Evolutionary conservation across 2,329 filamentous ascomycete species (phyloP), one percentile per base, ranked within the genome.

Genomic region (Hymenoscyphus fraxineus): DNA sequence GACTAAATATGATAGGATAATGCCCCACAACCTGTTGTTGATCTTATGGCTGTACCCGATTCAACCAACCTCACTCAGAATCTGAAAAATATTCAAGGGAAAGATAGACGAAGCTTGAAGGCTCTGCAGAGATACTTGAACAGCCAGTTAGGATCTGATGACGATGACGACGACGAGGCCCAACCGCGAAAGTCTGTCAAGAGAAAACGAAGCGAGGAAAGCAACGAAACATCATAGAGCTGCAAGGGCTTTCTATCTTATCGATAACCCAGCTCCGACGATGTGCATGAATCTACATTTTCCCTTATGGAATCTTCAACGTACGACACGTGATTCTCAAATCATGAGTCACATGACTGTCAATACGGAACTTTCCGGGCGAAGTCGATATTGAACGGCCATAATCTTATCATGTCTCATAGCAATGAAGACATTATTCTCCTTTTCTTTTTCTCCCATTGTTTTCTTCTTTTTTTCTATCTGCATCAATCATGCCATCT

Each of bases 21-120:
- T 73, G 79, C 79, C 57, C 77, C 79, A 31, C 66, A 72, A n/a
- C 73, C 75, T 60, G 78, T 80, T n/a, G 72, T 80, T 19, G 71
- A 74, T 5, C 64, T 77, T 57, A 76, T 79, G 57, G 75, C 74
- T 27, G 61, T 71, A 59, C 68, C 67, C 35, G 67, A 75, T 71
- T 31, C 70, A 12, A 66, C 35, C n/a, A 68, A 51, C 47, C 57
- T 32, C n/a, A 40, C 60, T 3, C 19, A 27, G 6, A 64, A 62
- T 54, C 47, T 54, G 47, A 54, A 54, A 10, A 66, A 66, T 32
- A 40, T 70, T 41, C 59, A 58, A 27, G 65, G 64, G n/a, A 63
- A 59, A 27, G 63, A 68, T 16, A 67, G 55, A 56, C 41, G 60
- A 39, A 61, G 60, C 31, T 57, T 67, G 19, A 39, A 40, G 12